Evolutionary conservation across 805 yeast species (phyloP), one percentile per base, ranked within the genome.

Genomic region (Candida stauntonica): DNA sequence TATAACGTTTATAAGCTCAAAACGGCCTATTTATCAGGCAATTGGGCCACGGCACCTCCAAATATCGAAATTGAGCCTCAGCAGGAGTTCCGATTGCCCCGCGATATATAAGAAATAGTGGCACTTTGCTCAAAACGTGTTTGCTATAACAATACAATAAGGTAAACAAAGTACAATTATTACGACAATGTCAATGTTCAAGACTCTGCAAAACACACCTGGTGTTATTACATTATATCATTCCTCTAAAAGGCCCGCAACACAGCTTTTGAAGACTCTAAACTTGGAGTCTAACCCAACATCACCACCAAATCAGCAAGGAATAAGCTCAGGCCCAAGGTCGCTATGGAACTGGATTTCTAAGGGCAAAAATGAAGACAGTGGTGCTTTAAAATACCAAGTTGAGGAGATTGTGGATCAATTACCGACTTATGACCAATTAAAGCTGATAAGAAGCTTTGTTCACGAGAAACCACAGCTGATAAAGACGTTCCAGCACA

Each of bases 111-210:
- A n/a, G n/a, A n/a, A n/a, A n/a, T n/a, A n/a, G n/a, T n/a, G n/a
- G n/a, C n/a, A 26, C 13, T 12, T 13, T 8, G 7, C 13, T 9
- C 13, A 26, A 7, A 8, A 14, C 29, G 29, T 26, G 13, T 26
- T 8, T 13, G 7, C 29, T 14, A 26, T 7, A 26, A 6, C 13
- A 26, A 21, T 26, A 26, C 29, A 26, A 26, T 9, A 31, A 13
- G 12, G 27, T 16, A 20, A 34, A 21, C 24, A 21, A 8, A 21
- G n/a, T n/a, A n/a, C n/a, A n/a, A n/a, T n/a, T n/a, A n/a, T n/a
- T n/a, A n/a, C n/a, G n/a, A n/a, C 28, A n/a, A 72, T 72, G 77
- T 69, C 77, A 5, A 63, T 73, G 68, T 62, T 73, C 40, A 70
- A 57, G 46, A 61, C 76, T 3, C 50, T 73, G 8, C 77, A 72